Base-by-base conservation (phyloP, 164 flowering plant genomes). In the Taxillus chinensis region DNA sequence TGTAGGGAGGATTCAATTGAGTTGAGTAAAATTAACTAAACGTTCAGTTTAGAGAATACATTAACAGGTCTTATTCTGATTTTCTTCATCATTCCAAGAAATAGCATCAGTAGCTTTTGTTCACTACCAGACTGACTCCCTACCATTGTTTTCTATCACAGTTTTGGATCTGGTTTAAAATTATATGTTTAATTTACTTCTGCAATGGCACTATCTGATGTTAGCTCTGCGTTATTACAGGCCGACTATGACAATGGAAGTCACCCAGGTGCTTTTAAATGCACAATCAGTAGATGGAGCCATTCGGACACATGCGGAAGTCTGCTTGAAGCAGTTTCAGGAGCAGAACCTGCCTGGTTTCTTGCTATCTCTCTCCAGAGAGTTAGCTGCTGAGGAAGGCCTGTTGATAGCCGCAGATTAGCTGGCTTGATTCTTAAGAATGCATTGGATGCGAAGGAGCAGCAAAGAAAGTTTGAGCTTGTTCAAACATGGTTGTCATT, bases 381-480 rank as follows among this genome's bases (percentile, higher is more conserved):
- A 83, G 61, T 68, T 83, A 63, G 81, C 78, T 8, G 78, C 73
- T 66, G 82, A 83, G 8, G 86, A 83, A 83, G 82, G 74, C 86
- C 88, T 13, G 81, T 74, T 48, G 86, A 82, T 58, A 82, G 88
- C 63, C 83, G 88, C 56, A 82, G 73, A 57, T 64, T 83, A 63
- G 88, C 88, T 12, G 88, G 88, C 62, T 60, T 83, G 68, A 66
- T 83, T 17, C 80, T 83, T 16, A 83, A 83, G 71, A 81, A 83
- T 64, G 78, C 85, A 3, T 68, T 83, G 76, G 87, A 83, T 76
- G 87, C 87, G 15, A 83, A 81, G 62, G 87, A 83, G 39, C 85
- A 77, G 46, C 76, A 74, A 38, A 74, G 79, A 46, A 83, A 83
- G 66, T 67, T 69, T 71, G 87, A 83, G 70, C 79, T 79, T 51